Base-by-base conservation (phyloP, 768 basidiomycete species). In the Auriculariales sp. region DNA sequence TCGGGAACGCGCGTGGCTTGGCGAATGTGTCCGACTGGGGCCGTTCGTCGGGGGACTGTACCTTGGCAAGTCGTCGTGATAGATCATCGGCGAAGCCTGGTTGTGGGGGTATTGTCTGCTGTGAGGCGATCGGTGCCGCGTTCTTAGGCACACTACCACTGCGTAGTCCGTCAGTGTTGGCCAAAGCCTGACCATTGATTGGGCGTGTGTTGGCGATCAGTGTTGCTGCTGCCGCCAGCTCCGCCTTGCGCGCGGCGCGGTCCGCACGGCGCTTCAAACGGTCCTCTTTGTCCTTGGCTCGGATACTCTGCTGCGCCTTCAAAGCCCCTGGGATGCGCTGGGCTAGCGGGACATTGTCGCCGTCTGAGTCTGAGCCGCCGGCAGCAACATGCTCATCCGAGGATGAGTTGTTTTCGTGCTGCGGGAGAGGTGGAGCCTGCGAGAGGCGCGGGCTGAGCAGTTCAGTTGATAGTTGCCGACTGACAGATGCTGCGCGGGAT, bases 271-370 rank as follows among this genome's bases (percentile, higher is more conserved):
- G 70, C 53, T 74, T 70, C 30, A 79, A 75, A 28, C 76, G 68
- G 60, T 89, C 85, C 53, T 82, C 77, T 31, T 72, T 71, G 22
- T 85, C 78, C 59, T 87, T 75, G 39, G 71, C 69, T 17, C 86
- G 75, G 49, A 94, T 85, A 4, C 82, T 79, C 56, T 77, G 79
- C 58, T 94, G 91, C 9, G 88, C 90, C 3, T 71, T 74, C 51
- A 94, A 64, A 3, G 91, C 91, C 1, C 79, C 81, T 3, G 90
- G 91, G 49, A 90, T 87, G 28, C 80, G 72, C 54, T 76, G 78
- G 2, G 89, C 91, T 14, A 94, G 71, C 1, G 91, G 91, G 1
- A 90, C 69, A 56, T 94, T 83, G 60, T 94, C 90, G n/a, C n/a
- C n/a, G 49, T 86, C 79, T 32, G 73, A 70, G 28, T 44, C 39